A percentile compares a stretch with the other conserved stretches of the same genome.
These are phyloP conservation scores for Fusarium nodosum DNA, from an alignment of 2,329 filamentous ascomycete genomes.

Conservation along the genomic window DNA sequence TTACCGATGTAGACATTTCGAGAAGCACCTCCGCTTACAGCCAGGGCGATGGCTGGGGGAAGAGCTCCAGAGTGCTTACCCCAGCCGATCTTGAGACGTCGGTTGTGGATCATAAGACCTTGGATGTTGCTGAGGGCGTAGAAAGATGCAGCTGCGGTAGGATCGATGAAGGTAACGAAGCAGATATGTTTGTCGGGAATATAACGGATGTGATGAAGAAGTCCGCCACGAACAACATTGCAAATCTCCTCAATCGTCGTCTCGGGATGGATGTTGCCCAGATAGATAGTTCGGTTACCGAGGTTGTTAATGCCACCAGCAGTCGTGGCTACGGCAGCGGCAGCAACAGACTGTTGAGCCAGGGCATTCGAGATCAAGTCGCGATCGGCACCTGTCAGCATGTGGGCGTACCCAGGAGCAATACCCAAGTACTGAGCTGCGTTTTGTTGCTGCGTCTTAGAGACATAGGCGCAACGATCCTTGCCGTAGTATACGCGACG, in stretches of 20 bases:
- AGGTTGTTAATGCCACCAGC: slow-evolving; percentile 98
- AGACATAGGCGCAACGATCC: slow-evolving; percentile 97
- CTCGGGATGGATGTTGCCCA: slow-evolving; percentile 98
- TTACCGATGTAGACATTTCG: slow-evolving; percentile 99
- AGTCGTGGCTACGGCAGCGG: slow-evolving; percentile 94
- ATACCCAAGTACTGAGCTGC: slow-evolving; percentile 98
- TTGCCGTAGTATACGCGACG: slow-evolving; percentile 98
- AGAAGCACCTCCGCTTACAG: slow-evolving; percentile 96
- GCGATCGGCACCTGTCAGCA: slow-evolving; percentile 94
- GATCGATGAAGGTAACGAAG: slow-evolving; percentile 99
- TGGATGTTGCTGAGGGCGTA: slow-evolving; percentile 98
- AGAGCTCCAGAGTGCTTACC: slow-evolving; percentile 98
- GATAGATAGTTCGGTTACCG: slow-evolving; percentile 96
- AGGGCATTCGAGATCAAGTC: slow-evolving; percentile 97
- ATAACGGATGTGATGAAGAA: slow-evolving; percentile 98
- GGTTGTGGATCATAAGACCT: slow-evolving; percentile 98
- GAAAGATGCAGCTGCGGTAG: slow-evolving; percentile 96
- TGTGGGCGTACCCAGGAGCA: slow-evolving; percentile 94
- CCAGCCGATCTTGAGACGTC: slow-evolving; percentile 98
- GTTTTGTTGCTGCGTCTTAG: slow-evolving; percentile 99
- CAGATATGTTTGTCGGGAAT: slow-evolving; percentile 99
- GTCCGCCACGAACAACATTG: slow-evolving; percentile 95
- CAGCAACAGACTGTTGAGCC: slow-evolving; percentile 96
- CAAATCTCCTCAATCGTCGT: slow-evolving; percentile 99
- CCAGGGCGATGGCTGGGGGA: slow-evolving; percentile 93